These are phyloP conservation scores for Polyporus tsugae DNA, from an alignment of 1,284 basidiomycete species.

Conservation along the genomic window DNA sequence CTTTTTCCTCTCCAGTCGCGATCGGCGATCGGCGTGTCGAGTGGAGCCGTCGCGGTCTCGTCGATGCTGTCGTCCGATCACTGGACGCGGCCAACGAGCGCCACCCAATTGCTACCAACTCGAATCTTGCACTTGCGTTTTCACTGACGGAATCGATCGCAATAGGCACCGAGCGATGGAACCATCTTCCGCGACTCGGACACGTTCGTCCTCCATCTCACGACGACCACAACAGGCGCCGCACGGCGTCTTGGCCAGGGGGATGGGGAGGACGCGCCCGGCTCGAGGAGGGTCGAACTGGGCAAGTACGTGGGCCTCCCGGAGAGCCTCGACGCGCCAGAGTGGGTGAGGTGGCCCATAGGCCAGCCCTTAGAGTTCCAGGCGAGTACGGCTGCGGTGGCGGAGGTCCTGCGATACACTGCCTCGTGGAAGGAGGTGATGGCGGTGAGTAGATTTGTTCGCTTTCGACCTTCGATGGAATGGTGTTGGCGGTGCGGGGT, in stretches of 20 bases:
- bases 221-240: constrained; percentile 14
- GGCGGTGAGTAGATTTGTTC: constrained; percentile 22
- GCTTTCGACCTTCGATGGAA: background rate
- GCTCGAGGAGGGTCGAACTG: constrained; percentile 23
- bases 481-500: background rate
- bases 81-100: constrained; percentile 4
- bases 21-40: background rate
- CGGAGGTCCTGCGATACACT: constrained; percentile 18
- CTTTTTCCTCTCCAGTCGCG: background rate
- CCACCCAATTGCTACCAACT: background rate
- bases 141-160: background rate
- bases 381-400: constrained; percentile 23
- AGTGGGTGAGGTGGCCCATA: constrained; percentile 27
- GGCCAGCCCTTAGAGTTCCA: constrained; percentile 29
- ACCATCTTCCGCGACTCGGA: constrained; percentile 29
- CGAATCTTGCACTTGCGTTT: background rate
- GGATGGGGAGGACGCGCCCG: background rate
- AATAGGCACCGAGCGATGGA: constrained; percentile 27
- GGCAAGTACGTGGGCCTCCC: constrained; percentile 29
- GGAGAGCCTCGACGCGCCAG: constrained; percentile 29
- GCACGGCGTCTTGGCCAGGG: background rate
- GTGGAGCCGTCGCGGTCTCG: background rate
- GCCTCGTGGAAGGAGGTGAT: constrained; percentile 19
- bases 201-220: constrained; percentile 33
- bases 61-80: background rate